These are phyloP conservation scores for Alternaria sp. DNA, from an alignment of 2,329 filamentous ascomycete genomes.

Conservation along the genomic window DNA sequence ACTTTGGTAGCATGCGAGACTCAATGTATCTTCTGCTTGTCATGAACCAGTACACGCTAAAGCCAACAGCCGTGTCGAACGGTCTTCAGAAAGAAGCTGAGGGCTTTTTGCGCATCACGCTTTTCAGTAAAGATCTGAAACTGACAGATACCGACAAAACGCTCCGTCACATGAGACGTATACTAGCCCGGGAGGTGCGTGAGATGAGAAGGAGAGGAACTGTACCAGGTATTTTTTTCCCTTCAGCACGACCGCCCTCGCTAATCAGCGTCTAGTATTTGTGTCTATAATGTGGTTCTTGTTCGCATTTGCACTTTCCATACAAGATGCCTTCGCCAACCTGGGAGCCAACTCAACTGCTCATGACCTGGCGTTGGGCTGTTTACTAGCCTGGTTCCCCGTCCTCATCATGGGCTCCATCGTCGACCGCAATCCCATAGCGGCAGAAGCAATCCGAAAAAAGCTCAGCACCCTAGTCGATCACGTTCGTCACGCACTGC, in stretches of 20 bases:
- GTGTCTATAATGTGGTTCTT: slow-evolving; percentile 57
- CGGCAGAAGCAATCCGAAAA: slow-evolving; percentile 51
- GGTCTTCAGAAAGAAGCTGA: slow-evolving; percentile 47
- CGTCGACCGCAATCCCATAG: slow-evolving; percentile 58
- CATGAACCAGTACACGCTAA: slow-evolving; percentile 58
- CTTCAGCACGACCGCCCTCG: accelerated
- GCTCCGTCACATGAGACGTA: slow-evolving; percentile 46
- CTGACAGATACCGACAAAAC: slow-evolving; percentile 39
- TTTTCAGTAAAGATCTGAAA: slow-evolving; percentile 53
- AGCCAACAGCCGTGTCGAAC: slow-evolving; percentile 28
- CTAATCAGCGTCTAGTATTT: slow-evolving; percentile 40
- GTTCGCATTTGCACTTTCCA: slow-evolving; percentile 50
- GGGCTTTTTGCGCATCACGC: slow-evolving; percentile 51
- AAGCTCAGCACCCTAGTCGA: slow-evolving; percentile 55
- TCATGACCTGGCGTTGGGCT: slow-evolving; percentile 57
- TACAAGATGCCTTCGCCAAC: slow-evolving; percentile 49
- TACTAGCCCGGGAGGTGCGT: slow-evolving; percentile 53
- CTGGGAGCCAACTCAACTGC: slow-evolving; percentile 54
- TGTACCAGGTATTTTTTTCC: slow-evolving; percentile 39
- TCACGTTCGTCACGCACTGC: slow-evolving; percentile 46
- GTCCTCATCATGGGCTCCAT: slow-evolving; percentile 57
- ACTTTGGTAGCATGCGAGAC: slow-evolving; percentile 54
- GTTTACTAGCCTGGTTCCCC: slow-evolving; percentile 58
- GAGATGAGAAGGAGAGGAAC: slow-evolving; percentile 54
- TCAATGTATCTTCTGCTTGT: slow-evolving; percentile 57